Evolutionary conservation across 2,329 filamentous ascomycete genomes (phyloP), one percentile per base, ranked within the genome.

Genomic region (Neopestalotiopsis clavispora): DNA sequence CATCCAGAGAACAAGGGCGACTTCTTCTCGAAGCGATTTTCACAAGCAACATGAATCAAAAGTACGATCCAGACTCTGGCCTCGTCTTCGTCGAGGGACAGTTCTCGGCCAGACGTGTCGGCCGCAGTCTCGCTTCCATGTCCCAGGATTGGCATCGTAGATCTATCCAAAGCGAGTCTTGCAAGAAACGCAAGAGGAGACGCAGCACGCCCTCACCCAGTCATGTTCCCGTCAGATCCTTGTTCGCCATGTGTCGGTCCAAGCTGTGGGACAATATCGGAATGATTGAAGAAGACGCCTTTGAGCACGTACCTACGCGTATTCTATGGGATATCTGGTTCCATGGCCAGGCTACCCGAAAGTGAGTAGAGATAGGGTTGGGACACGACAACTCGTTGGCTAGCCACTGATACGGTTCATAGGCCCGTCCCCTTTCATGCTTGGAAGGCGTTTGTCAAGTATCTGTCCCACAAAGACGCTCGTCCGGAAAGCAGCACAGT

Each of bases 271-370:
- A 56, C 4, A 63, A 67, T 58, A 17, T 67, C 23, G 59, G 45
- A 4, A 20, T 32, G 23, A 9, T 67, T 10, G 66, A 67, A 14
- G 59, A 62, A 14, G 56, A 60, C 12, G 23, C 34, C 6, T 42
- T 67, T 5, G 34, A 45, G 20, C 13, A 67, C 13, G 38, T 67
- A 20, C 58, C 66, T 7, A 42, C 42, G 13, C 38, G 52, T 13
- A 30, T 67, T 12, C 20, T 67, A 3, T 67, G 58, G 57, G 28
- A 56, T n/a, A 32, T 67, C 23, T 62, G 58, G 66, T 58, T 30
- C 9, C 49, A 62, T 28, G n/a, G 45, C 40, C 9, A 20, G 5
- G 13, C 34, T 30, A 13, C 57, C 40, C 9, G 38, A n/a, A 30
- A 40, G 58, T 63, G 45, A 59, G 32, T 30, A 28, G 13, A 14